These are phyloP conservation scores for Chrysosphaeria jannelii DNA, from an alignment of 2,329 filamentous ascomycete species.

Conservation along the genomic window DNA sequence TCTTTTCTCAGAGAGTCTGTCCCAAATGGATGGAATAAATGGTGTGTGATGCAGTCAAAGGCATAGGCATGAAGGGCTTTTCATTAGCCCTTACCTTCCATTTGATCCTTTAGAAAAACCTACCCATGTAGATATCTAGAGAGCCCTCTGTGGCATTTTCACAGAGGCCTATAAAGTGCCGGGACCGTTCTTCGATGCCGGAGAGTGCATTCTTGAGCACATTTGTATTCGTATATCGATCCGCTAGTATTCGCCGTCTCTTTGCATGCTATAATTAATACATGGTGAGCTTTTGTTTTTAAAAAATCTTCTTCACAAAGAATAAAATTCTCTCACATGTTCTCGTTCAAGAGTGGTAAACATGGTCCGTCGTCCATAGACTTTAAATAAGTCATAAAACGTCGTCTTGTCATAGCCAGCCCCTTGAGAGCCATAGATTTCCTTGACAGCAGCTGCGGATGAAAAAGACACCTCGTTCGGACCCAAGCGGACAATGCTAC, in stretches of 20 bases:
- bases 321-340: conserved; percentile 14
- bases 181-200: conserved; percentile 25
- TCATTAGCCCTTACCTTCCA: neutral
- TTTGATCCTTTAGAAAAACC: neutral
- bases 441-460: conserved; percentile 22
- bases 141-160: conserved; percentile 12
- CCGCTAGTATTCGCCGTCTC: conserved; percentile 30
- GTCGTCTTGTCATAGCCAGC: conserved; percentile 35
- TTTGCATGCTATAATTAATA: conserved; percentile 20
- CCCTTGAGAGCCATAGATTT: conserved; percentile 30
- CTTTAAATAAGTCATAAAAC: conserved; percentile 29
- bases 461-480: conserved; percentile 29
- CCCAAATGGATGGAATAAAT: conserved; percentile 36
- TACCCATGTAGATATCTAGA: conserved; percentile 29
- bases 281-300: too few relatives aligned
- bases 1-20: conserved; percentile 23
- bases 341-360: conserved; percentile 24
- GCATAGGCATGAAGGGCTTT: conserved; percentile 32
- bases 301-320: too few relatives aligned
- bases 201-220: conserved; percentile 24
- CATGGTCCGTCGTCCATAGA: conserved; percentile 28
- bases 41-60: conserved; percentile 36
- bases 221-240: conserved; percentile 39
- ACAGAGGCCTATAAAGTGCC: conserved; percentile 23
- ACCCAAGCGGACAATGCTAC: conserved; percentile 23